A percentile compares a stretch with the other conserved stretches of the same genome.
phyloP scores from a whole-genome alignment of 1,139 yeast genomes.

The Nadsonia starkeyi-henricii region DNA sequence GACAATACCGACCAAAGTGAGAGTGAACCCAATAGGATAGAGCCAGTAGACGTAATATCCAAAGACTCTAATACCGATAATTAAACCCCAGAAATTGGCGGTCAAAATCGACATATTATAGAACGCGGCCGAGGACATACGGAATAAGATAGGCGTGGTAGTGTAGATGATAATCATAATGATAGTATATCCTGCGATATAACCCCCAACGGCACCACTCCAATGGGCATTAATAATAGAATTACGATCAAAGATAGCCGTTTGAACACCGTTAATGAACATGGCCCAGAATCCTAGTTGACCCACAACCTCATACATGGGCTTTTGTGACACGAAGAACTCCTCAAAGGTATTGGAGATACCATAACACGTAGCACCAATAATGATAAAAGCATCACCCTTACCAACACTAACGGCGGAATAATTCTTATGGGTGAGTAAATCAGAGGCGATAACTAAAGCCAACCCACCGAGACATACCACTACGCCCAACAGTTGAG shows the following conservation, averaged over 20 bases:
- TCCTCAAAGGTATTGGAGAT: slow-evolving; percentile 31
- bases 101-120: slow-evolving; percentile 31
- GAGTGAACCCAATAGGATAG: slow-evolving; percentile 32
- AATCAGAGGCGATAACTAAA: slow-evolving; percentile 28
- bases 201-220: slow-evolving; percentile 28
- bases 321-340: slow-evolving; percentile 30
- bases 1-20: slow-evolving; percentile 28
- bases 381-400: slow-evolving; percentile 31
- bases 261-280: slow-evolving; percentile 30
- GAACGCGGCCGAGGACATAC: slow-evolving; percentile 34
- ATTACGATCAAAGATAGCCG: slow-evolving; percentile 29
- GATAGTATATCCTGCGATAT: slow-evolving; percentile 29
- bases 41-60: slow-evolving; percentile 32
- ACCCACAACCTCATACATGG: slow-evolving; percentile 31
- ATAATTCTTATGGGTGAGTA: slow-evolving; percentile 27
- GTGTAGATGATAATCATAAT: slow-evolving; percentile 26
- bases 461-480: slow-evolving; percentile 32
- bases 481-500: slow-evolving; percentile 28
- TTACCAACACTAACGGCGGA: slow-evolving; percentile 26
- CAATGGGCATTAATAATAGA: slow-evolving; percentile 26
- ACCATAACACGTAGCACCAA: slow-evolving; percentile 33
- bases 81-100: slow-evolving; percentile 31
- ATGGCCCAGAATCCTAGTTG: slow-evolving; percentile 30
- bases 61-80: slow-evolving; percentile 30
- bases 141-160: slow-evolving; percentile 29